Evolutionary conservation across 1,284 basidiomycete species (phyloP).

Genomic region (Trichosporon coremiiforme): DNA sequence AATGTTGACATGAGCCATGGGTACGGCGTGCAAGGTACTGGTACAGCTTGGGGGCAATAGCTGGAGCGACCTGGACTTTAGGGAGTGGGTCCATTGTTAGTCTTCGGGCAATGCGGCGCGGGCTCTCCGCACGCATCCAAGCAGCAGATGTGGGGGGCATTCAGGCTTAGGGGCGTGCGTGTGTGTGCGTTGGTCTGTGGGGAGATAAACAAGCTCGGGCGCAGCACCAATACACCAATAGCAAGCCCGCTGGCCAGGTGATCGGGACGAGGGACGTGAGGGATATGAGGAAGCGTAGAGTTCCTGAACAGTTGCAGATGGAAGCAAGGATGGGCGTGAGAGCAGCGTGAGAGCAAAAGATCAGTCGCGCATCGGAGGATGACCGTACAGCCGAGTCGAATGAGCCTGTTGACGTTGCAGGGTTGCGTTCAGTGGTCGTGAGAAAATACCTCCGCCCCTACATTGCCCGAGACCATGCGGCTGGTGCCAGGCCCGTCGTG

Average conservation of each 20-base stretch:
- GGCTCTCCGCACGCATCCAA: neutral
- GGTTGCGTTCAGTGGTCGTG: neutral
- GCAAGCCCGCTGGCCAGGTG: neutral
- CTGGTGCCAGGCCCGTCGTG: no score
- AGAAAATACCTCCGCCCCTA: slow-evolving; percentile 2
- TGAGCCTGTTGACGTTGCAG: neutral
- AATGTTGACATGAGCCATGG: slow-evolving; percentile 17
- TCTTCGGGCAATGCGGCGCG: neutral
- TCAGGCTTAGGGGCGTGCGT: no score
- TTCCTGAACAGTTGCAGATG: neutral
- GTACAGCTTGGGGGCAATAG: neutral
- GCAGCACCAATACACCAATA: neutral
- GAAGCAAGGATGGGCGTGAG: neutral
- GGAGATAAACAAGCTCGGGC: neutral
- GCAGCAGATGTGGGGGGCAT: neutral
- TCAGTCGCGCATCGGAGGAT: neutral
- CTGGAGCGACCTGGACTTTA: neutral
- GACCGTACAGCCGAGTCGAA: neutral
- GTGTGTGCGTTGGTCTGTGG: no score
- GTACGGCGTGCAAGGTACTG: slow-evolving; percentile 6
- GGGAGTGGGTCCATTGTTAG: neutral
- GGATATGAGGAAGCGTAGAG: neutral
- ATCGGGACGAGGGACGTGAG: neutral
- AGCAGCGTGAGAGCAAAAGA: neutral
- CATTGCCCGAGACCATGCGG: neutral